phyloP scores from a whole-genome alignment of 2,329 filamentous ascomycete species.

The Neocatenulostroma microsporum region DNA sequence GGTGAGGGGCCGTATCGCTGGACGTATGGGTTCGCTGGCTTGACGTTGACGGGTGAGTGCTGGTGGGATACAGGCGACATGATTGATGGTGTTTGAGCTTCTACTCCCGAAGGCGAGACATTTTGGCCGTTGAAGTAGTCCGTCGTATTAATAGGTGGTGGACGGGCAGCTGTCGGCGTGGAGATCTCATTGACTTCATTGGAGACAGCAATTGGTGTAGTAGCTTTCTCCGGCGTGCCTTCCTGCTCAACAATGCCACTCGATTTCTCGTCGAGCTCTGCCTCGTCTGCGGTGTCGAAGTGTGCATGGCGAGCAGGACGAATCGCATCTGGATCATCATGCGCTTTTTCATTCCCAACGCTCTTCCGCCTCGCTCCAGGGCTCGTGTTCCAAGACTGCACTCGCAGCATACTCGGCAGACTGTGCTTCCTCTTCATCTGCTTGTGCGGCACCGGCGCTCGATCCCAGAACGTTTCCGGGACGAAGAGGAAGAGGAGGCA shows the following conservation, averaged over 20 bases:
- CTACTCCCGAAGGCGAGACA: background rate
- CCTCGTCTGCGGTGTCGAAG: conserved; percentile 14
- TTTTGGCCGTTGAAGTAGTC: background rate
- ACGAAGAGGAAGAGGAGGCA: conserved; percentile 79
- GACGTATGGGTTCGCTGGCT: conserved; percentile 51
- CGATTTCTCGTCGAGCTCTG: background rate
- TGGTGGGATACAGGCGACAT: background rate
- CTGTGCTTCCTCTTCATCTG: conserved; percentile 24
- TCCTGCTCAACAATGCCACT: too few relatives aligned
- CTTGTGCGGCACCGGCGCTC: conserved; percentile 55
- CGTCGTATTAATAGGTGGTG: background rate
- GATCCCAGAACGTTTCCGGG: conserved; percentile 93
- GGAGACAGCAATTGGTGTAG: too few relatives aligned
- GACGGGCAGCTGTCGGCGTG: background rate
- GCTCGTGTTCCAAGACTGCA: conserved; percentile 10
- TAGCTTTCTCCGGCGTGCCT: too few relatives aligned
- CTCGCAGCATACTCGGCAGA: conserved; percentile 17
- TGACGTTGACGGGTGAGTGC: background rate
- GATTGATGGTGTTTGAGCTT: conserved; percentile 1
- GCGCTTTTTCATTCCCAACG: conserved; percentile 6
- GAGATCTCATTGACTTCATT: background rate
- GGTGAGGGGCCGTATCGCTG: conserved; percentile 59
- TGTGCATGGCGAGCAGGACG: conserved; percentile 13
- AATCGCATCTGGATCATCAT: conserved; percentile 2
- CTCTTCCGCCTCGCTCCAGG: conserved; percentile 6